These are phyloP conservation scores for Podila epigama DNA, from an alignment of 192 early-diverging fungal genomes.

Conservation along the genomic window DNA sequence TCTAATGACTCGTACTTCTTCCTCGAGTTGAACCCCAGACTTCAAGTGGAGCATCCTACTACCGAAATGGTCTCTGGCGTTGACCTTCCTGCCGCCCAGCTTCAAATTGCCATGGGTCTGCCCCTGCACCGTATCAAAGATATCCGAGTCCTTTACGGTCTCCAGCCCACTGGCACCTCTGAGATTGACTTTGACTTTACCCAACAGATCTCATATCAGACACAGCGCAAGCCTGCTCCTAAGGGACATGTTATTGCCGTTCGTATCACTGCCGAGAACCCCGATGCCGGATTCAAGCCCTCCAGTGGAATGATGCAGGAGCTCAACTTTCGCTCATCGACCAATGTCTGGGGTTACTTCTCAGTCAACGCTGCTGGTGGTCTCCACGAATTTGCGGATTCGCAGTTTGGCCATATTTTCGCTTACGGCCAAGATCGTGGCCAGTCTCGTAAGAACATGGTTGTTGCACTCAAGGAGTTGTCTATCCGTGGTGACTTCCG, in stretches of 20 bases:
- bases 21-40: conserved; percentile 95
- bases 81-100: conserved; percentile 96
- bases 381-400: conserved; percentile 99
- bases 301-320: conserved; percentile 95
- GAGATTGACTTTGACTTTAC: conserved; percentile 95
- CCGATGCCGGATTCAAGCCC: conserved; percentile 99
- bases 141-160: conserved; percentile 94
- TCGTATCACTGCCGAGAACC: conserved; percentile 99
- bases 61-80: conserved; percentile 99
- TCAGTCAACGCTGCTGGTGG: conserved; percentile 94
- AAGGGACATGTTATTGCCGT: conserved; percentile 98
- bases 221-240: conserved; percentile 90
- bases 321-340: conserved; percentile 95
- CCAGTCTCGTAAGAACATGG: conserved; percentile 94
- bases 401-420: conserved; percentile 99
- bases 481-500: conserved; percentile 99
- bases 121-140: conserved; percentile 95
- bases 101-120: conserved; percentile 99
- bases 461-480: conserved; percentile 96
- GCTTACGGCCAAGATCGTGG: conserved; percentile 95
- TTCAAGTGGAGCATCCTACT: conserved; percentile 99
- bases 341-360: conserved; percentile 99
- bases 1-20: conserved; percentile 90
- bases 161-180: conserved; percentile 84
- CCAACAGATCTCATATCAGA: conserved; percentile 75